Conservation (phyloP, 768 basidiomycete genomes). For the Suillus weaverae region DNA sequence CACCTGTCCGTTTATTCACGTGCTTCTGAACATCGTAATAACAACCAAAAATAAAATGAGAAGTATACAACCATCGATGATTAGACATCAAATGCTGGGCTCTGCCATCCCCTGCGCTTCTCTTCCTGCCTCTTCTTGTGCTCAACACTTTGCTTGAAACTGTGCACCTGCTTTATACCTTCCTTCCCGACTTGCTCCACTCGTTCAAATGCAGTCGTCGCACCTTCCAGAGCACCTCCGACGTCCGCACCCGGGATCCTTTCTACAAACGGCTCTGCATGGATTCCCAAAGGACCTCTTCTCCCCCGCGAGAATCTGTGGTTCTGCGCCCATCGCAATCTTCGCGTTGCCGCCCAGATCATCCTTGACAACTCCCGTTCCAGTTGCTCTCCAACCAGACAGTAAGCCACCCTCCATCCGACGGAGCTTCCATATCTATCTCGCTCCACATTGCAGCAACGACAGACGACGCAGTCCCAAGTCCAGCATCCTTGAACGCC, state of each 20-base stretch:
- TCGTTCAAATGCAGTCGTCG: conserved; percentile 32
- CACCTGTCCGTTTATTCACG: not conserved
- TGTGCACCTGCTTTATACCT: conserved; percentile 36
- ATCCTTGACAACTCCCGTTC: conserved; percentile 63
- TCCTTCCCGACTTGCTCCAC: conserved; percentile 34
- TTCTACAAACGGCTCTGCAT: conserved; percentile 37
- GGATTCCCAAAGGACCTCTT: conserved; percentile 66
- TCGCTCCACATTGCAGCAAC: conserved; percentile 72
- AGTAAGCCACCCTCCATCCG: conserved; percentile 36
- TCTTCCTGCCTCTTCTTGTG: conserved; percentile 42
- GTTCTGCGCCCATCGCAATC: conserved; percentile 72
- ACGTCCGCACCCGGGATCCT: not conserved
- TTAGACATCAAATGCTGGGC: conserved; percentile 43
- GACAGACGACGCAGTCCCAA: conserved; percentile 47
- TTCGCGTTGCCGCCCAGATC: conserved; percentile 34
- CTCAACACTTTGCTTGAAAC: conserved; percentile 46
- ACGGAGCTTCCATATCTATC: conserved; percentile 56
- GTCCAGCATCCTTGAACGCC: conserved; percentile 66
- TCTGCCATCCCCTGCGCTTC: conserved; percentile 46
- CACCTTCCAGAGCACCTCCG: conserved; percentile 7
- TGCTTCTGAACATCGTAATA: not conserved
- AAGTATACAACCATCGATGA: too few species aligned
- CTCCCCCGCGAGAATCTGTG: conserved; percentile 67
- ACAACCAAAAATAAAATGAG: not conserved
- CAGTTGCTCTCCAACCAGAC: conserved; percentile 53